These are phyloP conservation scores for Blumeriella jaapii DNA, from an alignment of 2,329 filamentous ascomycete genomes.

Conservation along the genomic window DNA sequence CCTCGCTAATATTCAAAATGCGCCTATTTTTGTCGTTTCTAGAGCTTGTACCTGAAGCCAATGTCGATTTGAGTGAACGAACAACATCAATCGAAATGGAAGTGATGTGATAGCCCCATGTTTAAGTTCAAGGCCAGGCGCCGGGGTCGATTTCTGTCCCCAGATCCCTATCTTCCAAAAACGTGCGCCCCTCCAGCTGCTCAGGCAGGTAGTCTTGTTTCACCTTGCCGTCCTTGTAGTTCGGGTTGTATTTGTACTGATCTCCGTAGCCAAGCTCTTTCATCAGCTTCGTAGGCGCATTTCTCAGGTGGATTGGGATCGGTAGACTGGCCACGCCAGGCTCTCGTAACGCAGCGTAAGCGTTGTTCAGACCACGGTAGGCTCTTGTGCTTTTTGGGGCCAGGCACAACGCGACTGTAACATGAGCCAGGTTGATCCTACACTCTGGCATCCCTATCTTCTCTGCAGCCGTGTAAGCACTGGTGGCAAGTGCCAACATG, in stretches of 20 bases:
- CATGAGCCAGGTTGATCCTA: conserved; percentile 82
- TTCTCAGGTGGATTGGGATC: conserved; percentile 78
- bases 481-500: conserved; percentile 73
- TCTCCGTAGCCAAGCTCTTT: conserved; percentile 82
- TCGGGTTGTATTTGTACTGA: conserved; percentile 94
- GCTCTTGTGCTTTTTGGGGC: conserved; percentile 80
- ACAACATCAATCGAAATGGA: too few species aligned
- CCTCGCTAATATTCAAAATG: conserved; percentile 9
- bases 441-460: conserved; percentile 95
- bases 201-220: conserved; percentile 86
- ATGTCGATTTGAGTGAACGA: too few species aligned
- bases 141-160: conserved; percentile 63
- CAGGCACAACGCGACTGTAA: conserved; percentile 65
- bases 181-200: conserved; percentile 54
- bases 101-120: too few species aligned
- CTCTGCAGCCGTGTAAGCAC: conserved; percentile 76
- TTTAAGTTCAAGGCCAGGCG: conserved; percentile 19
- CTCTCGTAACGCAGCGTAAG: conserved; percentile 66
- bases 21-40: neutral
- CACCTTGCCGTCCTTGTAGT: conserved; percentile 72
- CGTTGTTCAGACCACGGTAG: conserved; percentile 73
- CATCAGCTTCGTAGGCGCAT: conserved; percentile 88
- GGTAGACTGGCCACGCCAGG: conserved; percentile 73
- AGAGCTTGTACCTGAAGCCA: too few species aligned
- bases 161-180: conserved; percentile 71